phyloP scores from a whole-genome alignment of 768 basidiomycete species.

The Wakefieldia striispora region DNA sequence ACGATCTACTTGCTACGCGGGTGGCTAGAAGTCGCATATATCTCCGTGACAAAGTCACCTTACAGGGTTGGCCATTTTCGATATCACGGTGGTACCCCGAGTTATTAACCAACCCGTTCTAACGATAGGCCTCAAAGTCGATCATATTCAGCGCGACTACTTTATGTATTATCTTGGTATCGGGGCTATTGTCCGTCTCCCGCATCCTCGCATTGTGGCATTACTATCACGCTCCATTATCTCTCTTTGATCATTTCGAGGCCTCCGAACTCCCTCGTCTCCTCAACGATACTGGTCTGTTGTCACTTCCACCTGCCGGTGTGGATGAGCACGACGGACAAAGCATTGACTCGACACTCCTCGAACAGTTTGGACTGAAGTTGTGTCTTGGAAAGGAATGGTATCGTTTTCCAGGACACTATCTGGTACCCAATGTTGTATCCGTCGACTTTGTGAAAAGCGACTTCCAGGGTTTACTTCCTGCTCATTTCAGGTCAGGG shows the following conservation, averaged over 20 bases:
- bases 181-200: constrained; percentile 69
- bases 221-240: constrained; percentile 91
- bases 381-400: constrained; percentile 94
- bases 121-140: constrained; percentile 68
- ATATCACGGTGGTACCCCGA: neutral
- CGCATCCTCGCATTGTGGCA: constrained; percentile 80
- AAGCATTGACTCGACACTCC: constrained; percentile 62
- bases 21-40: constrained; percentile 77
- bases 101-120: neutral
- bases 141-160: constrained; percentile 76
- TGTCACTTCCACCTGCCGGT: constrained; percentile 45
- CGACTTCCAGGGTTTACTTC: constrained; percentile 87
- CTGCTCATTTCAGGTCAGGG: constrained; percentile 67
- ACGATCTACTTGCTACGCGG: constrained; percentile 81
- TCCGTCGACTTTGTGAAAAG: constrained; percentile 88
- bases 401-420: constrained; percentile 92
- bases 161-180: constrained; percentile 60
- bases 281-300: constrained; percentile 67
- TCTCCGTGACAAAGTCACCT: constrained; percentile 76
- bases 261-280: constrained; percentile 76
- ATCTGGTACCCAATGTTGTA: constrained; percentile 80
- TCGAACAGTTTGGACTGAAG: constrained; percentile 67
- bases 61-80: constrained; percentile 59
- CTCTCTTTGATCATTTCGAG: constrained; percentile 69
- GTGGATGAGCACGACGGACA: constrained; percentile 43